phyloP scores from a whole-genome alignment of 768 basidiomycete species.

The Suillus paluster region DNA sequence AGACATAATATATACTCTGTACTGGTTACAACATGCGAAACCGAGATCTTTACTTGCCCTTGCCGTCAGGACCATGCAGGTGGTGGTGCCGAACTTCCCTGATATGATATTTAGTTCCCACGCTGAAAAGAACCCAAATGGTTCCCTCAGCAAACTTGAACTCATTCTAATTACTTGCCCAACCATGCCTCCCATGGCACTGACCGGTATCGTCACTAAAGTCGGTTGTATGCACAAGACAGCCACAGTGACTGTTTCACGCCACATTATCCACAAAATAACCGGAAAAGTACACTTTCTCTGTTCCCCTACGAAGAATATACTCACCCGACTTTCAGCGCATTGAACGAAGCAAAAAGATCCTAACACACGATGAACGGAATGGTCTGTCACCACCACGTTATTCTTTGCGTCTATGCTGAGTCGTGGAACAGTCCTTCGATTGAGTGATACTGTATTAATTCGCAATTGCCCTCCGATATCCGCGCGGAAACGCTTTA shows the following conservation, averaged over 20 bases:
- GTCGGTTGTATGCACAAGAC: conserved; percentile 86
- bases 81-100: no score
- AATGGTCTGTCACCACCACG: conserved; percentile 55
- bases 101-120: not conserved
- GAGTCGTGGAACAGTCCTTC: conserved; percentile 51
- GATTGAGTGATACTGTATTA: conserved; percentile 68
- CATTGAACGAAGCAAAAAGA: conserved; percentile 78
- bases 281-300: conserved; percentile 70
- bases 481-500: conserved; percentile 80
- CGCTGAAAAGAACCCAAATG: not conserved
- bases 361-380: conserved; percentile 72
- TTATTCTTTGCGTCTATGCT: conserved; percentile 4
- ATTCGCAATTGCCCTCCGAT: conserved; percentile 85
- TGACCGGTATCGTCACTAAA: conserved; percentile 78
- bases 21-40: no score
- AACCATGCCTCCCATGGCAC: conserved; percentile 79
- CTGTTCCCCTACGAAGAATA: not conserved
- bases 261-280: conserved; percentile 69
- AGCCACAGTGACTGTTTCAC: conserved; percentile 80
- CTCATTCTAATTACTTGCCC: conserved; percentile 11
- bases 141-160: not conserved
- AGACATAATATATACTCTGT: not conserved
- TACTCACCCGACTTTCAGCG: conserved; percentile 46
- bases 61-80: no score
- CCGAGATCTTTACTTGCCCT: no score